These are phyloP conservation scores for Solanum chmielewskii DNA, from an alignment of 257 asterid genomes.

Conservation along the genomic window DNA sequence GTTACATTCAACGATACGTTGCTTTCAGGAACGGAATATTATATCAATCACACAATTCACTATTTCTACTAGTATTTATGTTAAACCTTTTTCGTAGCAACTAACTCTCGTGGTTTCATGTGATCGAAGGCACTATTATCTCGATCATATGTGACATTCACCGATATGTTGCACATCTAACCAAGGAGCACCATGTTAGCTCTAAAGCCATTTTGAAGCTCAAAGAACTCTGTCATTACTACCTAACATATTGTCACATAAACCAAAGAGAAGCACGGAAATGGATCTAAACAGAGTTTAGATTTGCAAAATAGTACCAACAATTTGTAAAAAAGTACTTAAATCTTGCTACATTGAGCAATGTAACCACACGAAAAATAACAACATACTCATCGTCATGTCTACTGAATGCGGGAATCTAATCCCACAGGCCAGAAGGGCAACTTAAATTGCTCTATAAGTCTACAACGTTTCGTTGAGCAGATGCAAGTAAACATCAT, in stretches of 20 bases:
- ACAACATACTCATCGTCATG: no score
- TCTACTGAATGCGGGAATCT: no score
- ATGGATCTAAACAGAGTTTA: neutral
- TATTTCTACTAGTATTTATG: neutral
- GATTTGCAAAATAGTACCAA: neutral
- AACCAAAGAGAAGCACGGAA: neutral
- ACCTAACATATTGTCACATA: neutral
- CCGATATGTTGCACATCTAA: neutral
- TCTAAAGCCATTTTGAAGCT: neutral
- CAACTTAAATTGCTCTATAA: constrained; percentile 30
- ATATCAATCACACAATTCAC: neutral
- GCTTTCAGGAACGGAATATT: no score
- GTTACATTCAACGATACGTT: neutral
- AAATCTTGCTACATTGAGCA: neutral
- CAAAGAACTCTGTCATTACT: neutral
- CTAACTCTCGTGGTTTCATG: neutral
- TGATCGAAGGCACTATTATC: neutral
- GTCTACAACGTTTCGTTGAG: neutral
- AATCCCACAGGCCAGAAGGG: neutral
- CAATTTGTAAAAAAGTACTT: neutral
- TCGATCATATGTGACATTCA: neutral
- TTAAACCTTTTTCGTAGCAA: neutral
- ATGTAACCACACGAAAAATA: neutral
- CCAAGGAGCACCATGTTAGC: neutral
- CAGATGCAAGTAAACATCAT: neutral